Percentiles rank a stretch among this genome's conserved stretches.
phyloP scores from a whole-genome alignment of 2,329 filamentous ascomycete species.

The Eutypella sp. region DNA sequence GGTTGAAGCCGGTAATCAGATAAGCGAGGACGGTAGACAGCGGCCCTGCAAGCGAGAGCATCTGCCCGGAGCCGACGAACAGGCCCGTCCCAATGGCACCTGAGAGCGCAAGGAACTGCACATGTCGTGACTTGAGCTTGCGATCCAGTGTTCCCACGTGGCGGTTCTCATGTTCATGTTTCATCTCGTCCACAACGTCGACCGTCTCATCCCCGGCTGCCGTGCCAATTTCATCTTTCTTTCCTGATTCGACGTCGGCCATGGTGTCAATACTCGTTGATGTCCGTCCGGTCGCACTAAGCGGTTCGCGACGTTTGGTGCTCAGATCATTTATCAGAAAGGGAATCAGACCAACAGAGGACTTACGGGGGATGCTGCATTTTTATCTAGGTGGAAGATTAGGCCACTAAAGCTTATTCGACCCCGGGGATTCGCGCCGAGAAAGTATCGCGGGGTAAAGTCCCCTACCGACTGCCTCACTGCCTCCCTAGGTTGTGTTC shows the following conservation, averaged over 20 bases:
- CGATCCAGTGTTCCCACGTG: constrained; percentile 32
- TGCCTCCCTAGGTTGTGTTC: too few relatives aligned
- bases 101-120: constrained; percentile 38
- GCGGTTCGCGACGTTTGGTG: too few relatives aligned
- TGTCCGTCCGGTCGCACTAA: too few relatives aligned
- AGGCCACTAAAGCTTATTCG: too few relatives aligned
- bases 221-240: constrained; percentile 7
- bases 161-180: constrained; percentile 22
- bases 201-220: constrained; percentile 9
- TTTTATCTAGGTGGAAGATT: too few relatives aligned
- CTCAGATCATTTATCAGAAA: too few relatives aligned
- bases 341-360: too few relatives aligned
- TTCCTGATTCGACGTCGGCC: constrained; percentile 18
- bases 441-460: too few relatives aligned
- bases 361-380: too few relatives aligned
- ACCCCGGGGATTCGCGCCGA: too few relatives aligned
- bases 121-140: constrained; percentile 35
- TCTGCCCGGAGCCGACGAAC: constrained; percentile 39
- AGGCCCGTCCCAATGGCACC: constrained; percentile 40
- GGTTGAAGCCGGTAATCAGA: constrained; percentile 38
- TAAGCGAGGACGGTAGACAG: constrained; percentile 38
- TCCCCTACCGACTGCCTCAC: too few relatives aligned
- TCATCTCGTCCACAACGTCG: constrained; percentile 14
- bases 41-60: constrained; percentile 37
- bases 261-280: too few relatives aligned